Evolutionary conservation across 176 grass and related monocot species (phyloP), one percentile per base, ranked within the genome.

Genomic region (Rhynchospora breviuscula): DNA sequence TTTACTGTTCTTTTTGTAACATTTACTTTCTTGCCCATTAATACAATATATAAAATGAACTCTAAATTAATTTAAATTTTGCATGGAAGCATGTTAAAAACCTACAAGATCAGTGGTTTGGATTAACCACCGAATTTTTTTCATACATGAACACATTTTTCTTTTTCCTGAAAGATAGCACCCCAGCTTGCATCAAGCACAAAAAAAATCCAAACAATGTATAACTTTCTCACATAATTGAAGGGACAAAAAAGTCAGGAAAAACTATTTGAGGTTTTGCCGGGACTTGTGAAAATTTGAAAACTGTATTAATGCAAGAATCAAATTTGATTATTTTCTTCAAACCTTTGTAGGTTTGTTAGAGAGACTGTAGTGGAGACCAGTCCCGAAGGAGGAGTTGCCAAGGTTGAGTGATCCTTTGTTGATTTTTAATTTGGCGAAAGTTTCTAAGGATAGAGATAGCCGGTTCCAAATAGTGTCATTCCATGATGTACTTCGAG

Each of bases 391-490:
- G 85, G 89, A 90, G 89, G 82, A 82, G 57, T 85, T 48, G 85
- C 89, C 4, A 87, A 90, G 77, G 85, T 87, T 67, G 89, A 90
- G 69, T 90, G 65, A 90, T 81, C 45, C 80, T 53, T 63, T 83
- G 61, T 83, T 44, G 17, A 31, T 67, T 61, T 61, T 21, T 67
- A 23, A 18, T 57, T 56, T 84, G 6, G 67, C 64, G 44, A 94
- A 91, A 63, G 78, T 79, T 82, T 82, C 47, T 33, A 29, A 51
- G 44, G 13, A 78, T 78, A 78, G 73, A 78, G 59, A 62, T 78
- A 57, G 51, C 52, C 51, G 56, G 57, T 33, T 33, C 51, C 47
- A 77, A 45, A 77, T 77, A 56, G 73, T 46, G 35, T 76, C 11
- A 11, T 76, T 76, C 8, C 48, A 12, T 56, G 23, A 54, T 77